Evolutionary conservation across 768 basidiomycete species (phyloP), one percentile per base, ranked within the genome.

Genomic region (Psilocybe subaeruginosa): DNA sequence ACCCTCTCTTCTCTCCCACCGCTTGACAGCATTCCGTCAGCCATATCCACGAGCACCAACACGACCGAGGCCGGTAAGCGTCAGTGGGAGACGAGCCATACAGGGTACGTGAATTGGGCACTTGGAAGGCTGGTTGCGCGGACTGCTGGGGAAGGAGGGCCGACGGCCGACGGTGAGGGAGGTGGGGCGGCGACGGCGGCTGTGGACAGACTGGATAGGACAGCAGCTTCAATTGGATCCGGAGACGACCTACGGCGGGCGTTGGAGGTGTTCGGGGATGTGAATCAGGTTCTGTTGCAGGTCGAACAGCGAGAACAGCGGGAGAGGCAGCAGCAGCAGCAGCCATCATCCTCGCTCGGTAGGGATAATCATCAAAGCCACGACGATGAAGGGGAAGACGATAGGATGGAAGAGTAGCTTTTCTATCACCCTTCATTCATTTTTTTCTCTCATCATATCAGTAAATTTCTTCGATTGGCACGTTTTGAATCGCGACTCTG

Each of bases 91-190:
- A 83, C 85, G 41, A 86, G 83, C 71, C 83, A 84, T 70, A 80
- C 82, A 1, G 92, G 91, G 4, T 95, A 95, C 71, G 69, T 89
- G 5, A 86, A 86, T 61, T 95, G 93, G 93, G 92, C 89, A 0
- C 77, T 87, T 1, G 77, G 77, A 17, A 84, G 86, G 70, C 71
- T 90, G 7, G 64, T 90, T 4, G 53, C 47, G 2, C 43, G 41
- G 47, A 65, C 33, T 65, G 54, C 71, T 67, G 50, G 69, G 72
- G 11, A 71, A 60, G 58, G 30, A 9, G 48, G 41, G 14, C 14
- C 37, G 37, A 39, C 37, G 17, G 16, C 14, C 39, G 53, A 23
- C 16, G 56, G 1, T 8, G 46, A 12, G n/a, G 64, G 53, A 16
- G 47, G 58, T 19, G 43, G 6, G 3, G 12, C 41, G 74, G 58